A percentile compares a stretch with the other conserved stretches of the same genome.
These are phyloP conservation scores for Xylariaceae sp. DNA, from an alignment of 2,329 filamentous ascomycete species.

Conservation along the genomic window DNA sequence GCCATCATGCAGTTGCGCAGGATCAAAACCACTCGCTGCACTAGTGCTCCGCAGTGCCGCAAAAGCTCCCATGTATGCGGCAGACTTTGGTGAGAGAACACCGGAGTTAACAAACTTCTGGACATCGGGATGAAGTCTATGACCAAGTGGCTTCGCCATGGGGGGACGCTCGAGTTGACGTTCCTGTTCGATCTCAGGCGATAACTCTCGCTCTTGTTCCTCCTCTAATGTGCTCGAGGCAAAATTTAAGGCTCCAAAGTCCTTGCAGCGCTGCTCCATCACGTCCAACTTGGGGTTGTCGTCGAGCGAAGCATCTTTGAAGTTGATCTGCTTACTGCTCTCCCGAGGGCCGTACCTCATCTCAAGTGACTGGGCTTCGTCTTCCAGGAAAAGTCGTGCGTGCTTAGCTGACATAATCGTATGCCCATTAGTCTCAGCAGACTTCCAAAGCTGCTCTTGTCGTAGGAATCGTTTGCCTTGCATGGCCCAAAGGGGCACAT, in stretches of 20 bases:
- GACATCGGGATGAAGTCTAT: conserved; percentile 2
- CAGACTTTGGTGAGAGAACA: background rate
- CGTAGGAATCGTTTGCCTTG: conserved; percentile 52
- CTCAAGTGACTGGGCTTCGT: conserved; percentile 50
- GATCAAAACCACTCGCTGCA: conserved; percentile 1
- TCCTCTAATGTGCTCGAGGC: conserved; percentile 45
- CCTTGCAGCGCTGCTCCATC: conserved; percentile 33
- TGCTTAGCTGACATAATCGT: conserved; percentile 20
- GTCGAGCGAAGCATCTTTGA: no score
- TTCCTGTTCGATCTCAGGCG: conserved; percentile 61
- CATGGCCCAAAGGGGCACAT: conserved; percentile 55
- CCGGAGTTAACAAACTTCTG: background rate
- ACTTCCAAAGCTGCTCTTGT: conserved; percentile 37
- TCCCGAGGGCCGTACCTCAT: conserved; percentile 45
- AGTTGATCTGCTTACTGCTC: background rate
- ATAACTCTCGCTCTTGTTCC: conserved; percentile 66
- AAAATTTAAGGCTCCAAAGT: conserved; percentile 32
- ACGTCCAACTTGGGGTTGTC: conserved; percentile 1
- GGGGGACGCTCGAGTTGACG: conserved; percentile 22
- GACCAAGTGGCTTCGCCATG: background rate
- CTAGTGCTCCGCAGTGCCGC: conserved; percentile 1
- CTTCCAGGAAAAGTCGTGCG: conserved; percentile 48
- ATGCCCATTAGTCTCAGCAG: background rate
- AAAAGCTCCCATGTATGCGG: conserved; percentile 9
- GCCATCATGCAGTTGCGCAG: background rate